Percentiles rank a stretch among this genome's conserved stretches.
These are phyloP conservation scores for Pilatotrama ljubarskyi DNA, from an alignment of 768 basidiomycete genomes.

Conservation along the genomic window DNA sequence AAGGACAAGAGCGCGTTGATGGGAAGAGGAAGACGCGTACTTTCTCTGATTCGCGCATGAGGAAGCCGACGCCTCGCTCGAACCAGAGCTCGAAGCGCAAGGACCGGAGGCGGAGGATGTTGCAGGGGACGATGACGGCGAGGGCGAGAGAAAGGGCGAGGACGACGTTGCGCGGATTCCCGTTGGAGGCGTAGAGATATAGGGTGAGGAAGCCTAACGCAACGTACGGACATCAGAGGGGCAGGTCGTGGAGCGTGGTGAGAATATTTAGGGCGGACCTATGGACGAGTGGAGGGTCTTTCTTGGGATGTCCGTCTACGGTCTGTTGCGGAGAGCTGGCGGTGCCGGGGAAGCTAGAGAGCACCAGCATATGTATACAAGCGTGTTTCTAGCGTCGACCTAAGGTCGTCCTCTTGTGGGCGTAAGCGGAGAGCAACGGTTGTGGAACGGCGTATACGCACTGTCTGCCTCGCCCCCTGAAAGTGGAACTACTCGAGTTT, in stretches of 20 bases:
- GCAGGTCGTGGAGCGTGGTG: neutral
- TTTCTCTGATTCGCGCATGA: conserved; percentile 90
- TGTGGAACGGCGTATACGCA: too few species aligned
- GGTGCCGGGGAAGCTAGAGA: too few species aligned
- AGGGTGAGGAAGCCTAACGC: conserved; percentile 61
- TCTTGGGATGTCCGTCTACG: conserved; percentile 84
- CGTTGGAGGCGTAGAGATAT: conserved; percentile 53
- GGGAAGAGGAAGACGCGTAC: conserved; percentile 38
- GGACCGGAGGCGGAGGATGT: conserved; percentile 69
- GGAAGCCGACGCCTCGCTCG: conserved; percentile 70
- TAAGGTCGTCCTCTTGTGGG: too few species aligned
- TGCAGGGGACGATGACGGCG: conserved; percentile 68
- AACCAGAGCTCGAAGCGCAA: conserved; percentile 67
- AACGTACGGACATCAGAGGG: conserved; percentile 1
- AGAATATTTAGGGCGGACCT: conserved; percentile 52
- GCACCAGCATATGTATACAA: too few species aligned
- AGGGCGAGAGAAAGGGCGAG: conserved; percentile 65
- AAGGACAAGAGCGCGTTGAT: neutral
- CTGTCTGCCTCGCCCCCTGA: too few species aligned
- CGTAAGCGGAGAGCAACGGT: too few species aligned
- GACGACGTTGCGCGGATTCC: conserved; percentile 53
- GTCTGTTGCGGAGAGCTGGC: conserved; percentile 2
- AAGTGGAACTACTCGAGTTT: too few species aligned
- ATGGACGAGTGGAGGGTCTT: conserved; percentile 88
- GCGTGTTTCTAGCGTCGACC: too few species aligned